These are phyloP conservation scores for Aureobasidium sp. DNA, from an alignment of 2,329 filamentous ascomycete genomes.

Conservation along the genomic window DNA sequence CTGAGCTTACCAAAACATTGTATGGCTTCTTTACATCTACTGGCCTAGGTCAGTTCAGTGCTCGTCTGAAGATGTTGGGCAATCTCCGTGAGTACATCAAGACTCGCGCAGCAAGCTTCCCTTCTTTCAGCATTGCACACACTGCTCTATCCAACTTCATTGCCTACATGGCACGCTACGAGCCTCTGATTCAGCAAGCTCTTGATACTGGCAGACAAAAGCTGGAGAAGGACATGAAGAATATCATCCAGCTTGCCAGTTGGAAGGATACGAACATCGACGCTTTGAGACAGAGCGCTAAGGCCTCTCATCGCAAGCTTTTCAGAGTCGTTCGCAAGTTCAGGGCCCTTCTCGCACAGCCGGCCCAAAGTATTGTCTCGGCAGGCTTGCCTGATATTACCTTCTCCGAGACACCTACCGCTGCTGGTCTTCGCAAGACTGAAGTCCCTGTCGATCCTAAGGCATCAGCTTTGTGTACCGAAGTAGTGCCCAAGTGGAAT, in stretches of 20 bases:
- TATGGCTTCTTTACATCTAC: conserved; percentile 72
- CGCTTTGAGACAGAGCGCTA: conserved; percentile 78
- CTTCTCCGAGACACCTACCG: background rate
- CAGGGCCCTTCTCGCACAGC: conserved; percentile 65
- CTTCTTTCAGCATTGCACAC: conserved; percentile 44
- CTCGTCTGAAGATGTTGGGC: conserved; percentile 62
- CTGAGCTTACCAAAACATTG: conserved; percentile 59
- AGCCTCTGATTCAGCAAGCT: conserved; percentile 54
- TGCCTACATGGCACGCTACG: conserved; percentile 63
- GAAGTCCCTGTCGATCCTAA: background rate
- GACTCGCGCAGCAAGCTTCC: conserved; percentile 48
- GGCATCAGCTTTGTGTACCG: background rate
- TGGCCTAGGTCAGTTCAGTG: conserved; percentile 67
- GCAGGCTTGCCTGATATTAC: conserved; percentile 16
- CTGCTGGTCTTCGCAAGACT: background rate
- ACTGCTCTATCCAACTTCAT: conserved; percentile 69
- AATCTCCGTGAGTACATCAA: conserved; percentile 55
- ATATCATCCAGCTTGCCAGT: conserved; percentile 85
- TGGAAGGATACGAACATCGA: conserved; percentile 98
- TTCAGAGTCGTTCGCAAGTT: conserved; percentile 91
- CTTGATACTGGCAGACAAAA: conserved; percentile 59
- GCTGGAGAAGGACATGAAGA: conserved; percentile 87
- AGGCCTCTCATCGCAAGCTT: conserved; percentile 82
- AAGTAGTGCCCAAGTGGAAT: conserved; percentile 24
- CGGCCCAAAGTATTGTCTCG: conserved; percentile 53